Evolutionary conservation across 345 rosid genomes (phyloP), one percentile per base, ranked within the genome.

Genomic region (Gossypium thurberi): DNA sequence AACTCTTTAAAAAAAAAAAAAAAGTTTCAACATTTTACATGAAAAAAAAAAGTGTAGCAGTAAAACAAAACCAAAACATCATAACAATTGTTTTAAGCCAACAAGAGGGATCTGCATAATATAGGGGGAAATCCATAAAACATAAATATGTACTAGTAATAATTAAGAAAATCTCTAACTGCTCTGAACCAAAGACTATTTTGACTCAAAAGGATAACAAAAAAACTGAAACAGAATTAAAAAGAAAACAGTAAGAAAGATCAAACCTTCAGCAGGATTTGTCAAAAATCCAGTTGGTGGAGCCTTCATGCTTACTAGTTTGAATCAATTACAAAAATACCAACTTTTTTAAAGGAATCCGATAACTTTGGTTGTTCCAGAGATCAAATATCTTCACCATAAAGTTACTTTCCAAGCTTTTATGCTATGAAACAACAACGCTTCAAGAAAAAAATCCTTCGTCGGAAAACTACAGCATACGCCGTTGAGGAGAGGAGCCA

Each of bases 221-320:
- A 28, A 18, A 43, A 20, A 6, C 55, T 20, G 26, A 59, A 71
- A 53, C 37, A 23, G 53, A 71, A 21, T 2, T 21, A 13, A 9
- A 20, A 11, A 52, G 25, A 65, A 51, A 71, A 23, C 3, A 23
- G 55, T 4, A 58, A 71, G 37, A 44, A 14, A 33, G 40, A 50
- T 50, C 82, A 51, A 71, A 95, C 99, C 99, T 90, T 92, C 97
- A 44, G 79, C 80, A 62, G 88, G 80, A 78, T 82, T 90, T 8
- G 91, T 75, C 78, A 87, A 51, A 58, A 82, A 85, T 28, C 96
- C 99, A 90, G 88, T 92, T 73, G 96, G 73, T 75, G 91, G 91
- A 85, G 87, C 83, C 94, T 92, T 95, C 99, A 95, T 95, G 85
- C 68, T 84, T 65, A 70, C 60, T 71, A 76, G 23, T 57, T 68